phyloP scores from a whole-genome alignment of 2,329 filamentous ascomycete species.

The Fusarium euwallaceae region DNA sequence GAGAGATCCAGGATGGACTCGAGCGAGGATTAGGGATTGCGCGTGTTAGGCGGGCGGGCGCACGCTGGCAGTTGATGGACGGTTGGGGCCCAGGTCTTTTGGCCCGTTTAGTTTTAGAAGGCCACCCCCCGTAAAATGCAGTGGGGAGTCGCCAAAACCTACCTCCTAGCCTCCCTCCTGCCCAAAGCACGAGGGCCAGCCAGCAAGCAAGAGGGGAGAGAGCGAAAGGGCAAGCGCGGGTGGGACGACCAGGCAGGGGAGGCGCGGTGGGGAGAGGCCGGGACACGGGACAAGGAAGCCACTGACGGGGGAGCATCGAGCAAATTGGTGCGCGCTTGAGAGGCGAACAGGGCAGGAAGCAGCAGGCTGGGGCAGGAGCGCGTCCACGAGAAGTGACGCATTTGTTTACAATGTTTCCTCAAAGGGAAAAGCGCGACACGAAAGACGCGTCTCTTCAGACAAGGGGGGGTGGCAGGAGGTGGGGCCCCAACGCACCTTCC shows the following conservation, averaged over 20 bases:
- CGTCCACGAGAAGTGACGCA: slow-evolving; percentile 49
- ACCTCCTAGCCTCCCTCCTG: neutral
- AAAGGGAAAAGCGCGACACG: slow-evolving; percentile 49
- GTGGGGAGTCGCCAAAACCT: slow-evolving; percentile 26
- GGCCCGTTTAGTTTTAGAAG: slow-evolving; percentile 8
- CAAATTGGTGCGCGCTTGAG: slow-evolving; percentile 26
- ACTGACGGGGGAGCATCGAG: slow-evolving; percentile 12
- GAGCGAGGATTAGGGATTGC: slow-evolving; percentile 33
- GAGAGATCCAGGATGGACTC: slow-evolving; percentile 20
- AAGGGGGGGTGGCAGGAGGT: slow-evolving; percentile 38
- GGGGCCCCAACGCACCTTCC: slow-evolving; percentile 27
- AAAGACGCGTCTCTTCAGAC: slow-evolving; percentile 50
- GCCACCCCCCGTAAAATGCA: slow-evolving; percentile 31
- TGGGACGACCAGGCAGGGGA: slow-evolving; percentile 25
- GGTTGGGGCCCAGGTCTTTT: slow-evolving; percentile 12
- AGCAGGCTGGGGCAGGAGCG: slow-evolving; percentile 32
- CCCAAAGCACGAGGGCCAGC: neutral
- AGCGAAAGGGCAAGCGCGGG: slow-evolving; percentile 23
- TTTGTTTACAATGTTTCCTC: slow-evolving; percentile 55
- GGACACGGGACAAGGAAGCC: slow-evolving; percentile 24
- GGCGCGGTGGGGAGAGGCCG: slow-evolving; percentile 9
- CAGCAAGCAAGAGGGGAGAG: slow-evolving; percentile 1
- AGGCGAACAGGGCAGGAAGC: slow-evolving; percentile 16
- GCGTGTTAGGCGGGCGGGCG: slow-evolving; percentile 35
- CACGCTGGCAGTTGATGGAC: slow-evolving; percentile 33